phyloP scores from a whole-genome alignment of 805 yeast genomes.

The Hanseniaspora meyeri region DNA sequence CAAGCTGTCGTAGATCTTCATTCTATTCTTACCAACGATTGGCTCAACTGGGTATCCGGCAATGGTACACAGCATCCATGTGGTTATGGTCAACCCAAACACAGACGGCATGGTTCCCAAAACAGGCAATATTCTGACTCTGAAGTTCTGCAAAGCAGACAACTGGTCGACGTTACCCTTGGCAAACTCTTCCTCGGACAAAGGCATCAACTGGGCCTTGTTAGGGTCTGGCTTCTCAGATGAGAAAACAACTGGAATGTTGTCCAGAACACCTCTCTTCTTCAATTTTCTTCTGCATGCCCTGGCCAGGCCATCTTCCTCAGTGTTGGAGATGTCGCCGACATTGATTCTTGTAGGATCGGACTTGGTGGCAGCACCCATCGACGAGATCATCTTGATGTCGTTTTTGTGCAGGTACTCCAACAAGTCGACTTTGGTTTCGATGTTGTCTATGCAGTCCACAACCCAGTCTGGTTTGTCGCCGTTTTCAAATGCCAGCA shows the following conservation, averaged over 20 bases:
- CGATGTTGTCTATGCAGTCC: slow-evolving; percentile 94
- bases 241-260: slow-evolving; percentile 79
- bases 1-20: slow-evolving; percentile 72
- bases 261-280: slow-evolving; percentile 58
- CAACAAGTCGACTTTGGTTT: slow-evolving; percentile 86
- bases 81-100: slow-evolving; percentile 83
- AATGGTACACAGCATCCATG: slow-evolving; percentile 63
- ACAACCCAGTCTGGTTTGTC: slow-evolving; percentile 63
- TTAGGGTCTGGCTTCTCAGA: slow-evolving; percentile 95
- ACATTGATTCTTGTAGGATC: slow-evolving; percentile 87
- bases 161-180: slow-evolving; percentile 79
- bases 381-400: slow-evolving; percentile 70
- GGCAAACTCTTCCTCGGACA: slow-evolving; percentile 67
- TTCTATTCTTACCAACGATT: slow-evolving; percentile 77
- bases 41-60: slow-evolving; percentile 89
- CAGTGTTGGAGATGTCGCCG: slow-evolving; percentile 78
- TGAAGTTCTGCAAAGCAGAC: slow-evolving; percentile 74
- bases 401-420: slow-evolving; percentile 52
- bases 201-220: slow-evolving; percentile 76
- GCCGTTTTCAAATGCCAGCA: slow-evolving; percentile 38
- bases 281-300: slow-evolving; percentile 75
- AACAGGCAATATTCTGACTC: slow-evolving; percentile 91
- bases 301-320: slow-evolving; percentile 87
- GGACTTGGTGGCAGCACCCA: slow-evolving; percentile 95
- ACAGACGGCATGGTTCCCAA: slow-evolving; percentile 95